A percentile compares a stretch with the other conserved stretches of the same genome.
Conservation (phyloP, 495 filamentous ascomycete species). For the Echria macrotheca region DNA sequence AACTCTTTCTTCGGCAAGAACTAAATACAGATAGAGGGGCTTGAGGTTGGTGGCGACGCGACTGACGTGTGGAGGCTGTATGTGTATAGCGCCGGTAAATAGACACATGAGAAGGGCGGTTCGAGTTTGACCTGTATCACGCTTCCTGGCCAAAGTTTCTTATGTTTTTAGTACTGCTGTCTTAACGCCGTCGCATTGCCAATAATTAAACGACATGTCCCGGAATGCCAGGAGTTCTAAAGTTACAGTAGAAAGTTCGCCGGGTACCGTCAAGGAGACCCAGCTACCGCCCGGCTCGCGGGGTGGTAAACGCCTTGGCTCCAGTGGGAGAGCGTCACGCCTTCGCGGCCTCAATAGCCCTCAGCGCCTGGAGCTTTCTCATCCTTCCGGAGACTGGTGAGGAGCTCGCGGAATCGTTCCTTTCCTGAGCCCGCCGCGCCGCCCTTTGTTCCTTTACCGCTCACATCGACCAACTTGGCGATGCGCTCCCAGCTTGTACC, state of each 20-base stretch:
- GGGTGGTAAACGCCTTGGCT: too few species aligned
- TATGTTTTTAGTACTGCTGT: too few species aligned
- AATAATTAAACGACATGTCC: too few species aligned
- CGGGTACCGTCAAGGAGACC: too few species aligned
- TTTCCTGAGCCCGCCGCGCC: slow-evolving; percentile 86
- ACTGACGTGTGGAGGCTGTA: slow-evolving; percentile 12
- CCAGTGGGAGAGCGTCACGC: too few species aligned
- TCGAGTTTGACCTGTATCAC: too few species aligned
- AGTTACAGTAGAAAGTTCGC: too few species aligned
- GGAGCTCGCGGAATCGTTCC: slow-evolving; percentile 87
- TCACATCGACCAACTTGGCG: slow-evolving; percentile 91
- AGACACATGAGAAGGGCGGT: too few species aligned
- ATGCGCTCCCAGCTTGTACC: slow-evolving; percentile 99
- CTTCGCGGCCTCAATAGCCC: slow-evolving; percentile 42
- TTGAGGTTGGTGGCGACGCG: not conserved
- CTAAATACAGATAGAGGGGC: slow-evolving; percentile 32
- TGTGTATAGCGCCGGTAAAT: slow-evolving; percentile 20
- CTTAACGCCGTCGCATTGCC: too few species aligned
- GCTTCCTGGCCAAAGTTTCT: too few species aligned
- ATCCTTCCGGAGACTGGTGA: slow-evolving; percentile 86
- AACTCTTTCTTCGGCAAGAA: slow-evolving; percentile 81
- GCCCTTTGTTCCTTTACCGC: slow-evolving; percentile 82
- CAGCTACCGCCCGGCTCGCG: too few species aligned
- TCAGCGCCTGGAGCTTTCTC: slow-evolving; percentile 86
- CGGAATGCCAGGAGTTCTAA: too few species aligned